A percentile compares a stretch with the other conserved stretches of the same genome.
Conservation (phyloP, 495 filamentous ascomycete species). For the Articulospora tetracladia region DNA sequence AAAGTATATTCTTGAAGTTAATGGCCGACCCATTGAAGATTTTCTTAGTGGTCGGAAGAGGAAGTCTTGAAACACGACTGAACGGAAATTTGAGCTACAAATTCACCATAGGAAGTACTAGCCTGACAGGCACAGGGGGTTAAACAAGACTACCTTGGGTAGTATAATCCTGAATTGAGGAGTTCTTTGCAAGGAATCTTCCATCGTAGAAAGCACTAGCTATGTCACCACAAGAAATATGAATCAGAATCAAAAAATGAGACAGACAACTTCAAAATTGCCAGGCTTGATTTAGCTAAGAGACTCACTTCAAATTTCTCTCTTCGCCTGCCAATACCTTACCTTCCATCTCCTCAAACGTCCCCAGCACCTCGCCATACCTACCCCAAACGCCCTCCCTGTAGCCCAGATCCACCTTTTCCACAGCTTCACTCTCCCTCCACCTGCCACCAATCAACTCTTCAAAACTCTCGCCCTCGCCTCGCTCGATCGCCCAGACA, state of each 20-base stretch:
- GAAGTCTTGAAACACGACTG: too few relatives aligned
- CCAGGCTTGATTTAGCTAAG: background rate
- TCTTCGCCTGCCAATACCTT: slow-evolving; percentile 53
- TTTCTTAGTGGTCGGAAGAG: too few relatives aligned
- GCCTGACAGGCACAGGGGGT: background rate
- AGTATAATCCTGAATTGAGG: background rate
- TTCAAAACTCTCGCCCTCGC: slow-evolving; percentile 73
- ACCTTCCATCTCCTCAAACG: slow-evolving; percentile 77
- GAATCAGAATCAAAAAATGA: too few relatives aligned
- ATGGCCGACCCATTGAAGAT: background rate
- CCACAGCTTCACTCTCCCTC: slow-evolving; percentile 77
- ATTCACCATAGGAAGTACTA: background rate
- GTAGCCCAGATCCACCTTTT: slow-evolving; percentile 81
- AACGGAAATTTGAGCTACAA: background rate
- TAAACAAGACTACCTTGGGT: background rate
- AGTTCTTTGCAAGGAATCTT: background rate
- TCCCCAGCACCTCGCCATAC: slow-evolving; percentile 73
- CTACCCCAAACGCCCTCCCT: slow-evolving; percentile 62
- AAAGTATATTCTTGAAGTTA: background rate
- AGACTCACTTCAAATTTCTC: slow-evolving; percentile 14
- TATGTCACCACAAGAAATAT: background rate
- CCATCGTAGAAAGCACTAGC: background rate
- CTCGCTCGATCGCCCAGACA: slow-evolving; percentile 80
- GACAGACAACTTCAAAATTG: too few relatives aligned
- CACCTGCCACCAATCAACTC: slow-evolving; percentile 77